Conservation (phyloP, 2,329 filamentous ascomycete genomes). For the Pseudocercospora crystallina region DNA sequence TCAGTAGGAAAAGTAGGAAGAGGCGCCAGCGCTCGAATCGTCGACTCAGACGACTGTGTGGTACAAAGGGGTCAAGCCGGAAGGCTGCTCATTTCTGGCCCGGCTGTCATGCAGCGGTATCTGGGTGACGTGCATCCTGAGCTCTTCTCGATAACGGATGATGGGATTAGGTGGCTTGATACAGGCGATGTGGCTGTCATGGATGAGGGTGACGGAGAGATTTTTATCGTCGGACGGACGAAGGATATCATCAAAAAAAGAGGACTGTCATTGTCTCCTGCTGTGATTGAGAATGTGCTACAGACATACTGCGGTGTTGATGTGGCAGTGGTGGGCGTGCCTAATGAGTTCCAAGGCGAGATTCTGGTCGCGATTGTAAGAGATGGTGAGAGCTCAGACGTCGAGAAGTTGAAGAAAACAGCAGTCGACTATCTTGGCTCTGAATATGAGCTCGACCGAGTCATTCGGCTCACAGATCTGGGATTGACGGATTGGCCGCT, state of each 20-base stretch:
- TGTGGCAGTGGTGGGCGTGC: slow-evolving; percentile 6
- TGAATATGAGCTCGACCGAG: slow-evolving; percentile 5
- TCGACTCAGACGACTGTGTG: no score
- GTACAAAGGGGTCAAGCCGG: slow-evolving; percentile 1
- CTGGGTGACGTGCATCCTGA: slow-evolving; percentile 5
- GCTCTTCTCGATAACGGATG: slow-evolving; percentile 2
- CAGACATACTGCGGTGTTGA: background rate
- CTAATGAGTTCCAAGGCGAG: slow-evolving; percentile 3
- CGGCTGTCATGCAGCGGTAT: background rate
- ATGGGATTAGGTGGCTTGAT: slow-evolving; percentile 13
- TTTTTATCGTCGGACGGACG: slow-evolving; percentile 14
- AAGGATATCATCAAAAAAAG: slow-evolving; percentile 18
- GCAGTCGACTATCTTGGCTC: slow-evolving; percentile 1
- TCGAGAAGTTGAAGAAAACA: slow-evolving; percentile 1
- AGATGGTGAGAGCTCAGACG: background rate
- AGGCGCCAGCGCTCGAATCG: no score
- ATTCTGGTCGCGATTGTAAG: slow-evolving; percentile 3
- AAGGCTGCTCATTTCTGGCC: slow-evolving; percentile 5
- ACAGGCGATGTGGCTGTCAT: slow-evolving; percentile 22
- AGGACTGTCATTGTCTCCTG: slow-evolving; percentile 2
- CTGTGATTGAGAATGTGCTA: slow-evolving; percentile 2
- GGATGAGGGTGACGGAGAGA: slow-evolving; percentile 2
- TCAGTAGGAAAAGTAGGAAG: no score
- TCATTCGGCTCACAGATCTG: slow-evolving; percentile 2
- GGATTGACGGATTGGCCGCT: slow-evolving; percentile 2